Base-by-base conservation (phyloP, 2,329 filamentous ascomycete species). In the Diaporthe citri region DNA sequence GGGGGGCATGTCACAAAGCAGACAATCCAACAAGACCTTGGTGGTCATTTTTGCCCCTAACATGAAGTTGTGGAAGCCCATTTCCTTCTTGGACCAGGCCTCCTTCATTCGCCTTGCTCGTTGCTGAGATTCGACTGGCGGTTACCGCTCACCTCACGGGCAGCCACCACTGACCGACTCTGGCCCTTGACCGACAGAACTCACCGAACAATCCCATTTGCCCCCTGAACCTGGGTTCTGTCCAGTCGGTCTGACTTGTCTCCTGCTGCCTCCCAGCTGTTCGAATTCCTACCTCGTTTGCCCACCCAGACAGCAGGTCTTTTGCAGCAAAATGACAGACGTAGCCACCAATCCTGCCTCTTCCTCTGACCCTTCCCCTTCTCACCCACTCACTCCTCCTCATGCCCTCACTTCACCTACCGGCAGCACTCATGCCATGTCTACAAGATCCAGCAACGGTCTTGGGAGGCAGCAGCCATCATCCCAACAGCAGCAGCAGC, bases 11-110 rank as follows among this genome's bases (percentile, higher is more conserved):
- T 78, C 79, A 82, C 80, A 82, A 82, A 82, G 80, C 77, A 76
- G 76, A 81, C 79, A 81, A 81, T 80, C 78, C 76, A 77, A 79
- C 77, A 78, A 79, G 78, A 75, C 73, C 70, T 75, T 73, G 76
- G 73, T 76, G 69, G 70, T 59, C 75, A 76, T 74, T 77, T 75
- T 76, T 77, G 74, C 77, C 76, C 64, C 51, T 52, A 73, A 59
- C 64, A 74, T 75, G 74, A 75, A 67, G 69, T 46, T 75, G 72
- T 39, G 55, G 39, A 64, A 34, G 71, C 57, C 66, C 74, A 64
- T 64, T 70, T 67, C 41, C 64, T 71, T 75, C 74, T 66, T 72
- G 69, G 74, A 69, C 64, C 71, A 52, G 39, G 46, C 41, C 52
- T 71, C 73, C 43, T 66, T 56, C n/a, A 51, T 56, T 60, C 64